These are phyloP conservation scores for Friedmanniomyces simplex DNA, from an alignment of 495 filamentous ascomycete species.

Conservation along the genomic window DNA sequence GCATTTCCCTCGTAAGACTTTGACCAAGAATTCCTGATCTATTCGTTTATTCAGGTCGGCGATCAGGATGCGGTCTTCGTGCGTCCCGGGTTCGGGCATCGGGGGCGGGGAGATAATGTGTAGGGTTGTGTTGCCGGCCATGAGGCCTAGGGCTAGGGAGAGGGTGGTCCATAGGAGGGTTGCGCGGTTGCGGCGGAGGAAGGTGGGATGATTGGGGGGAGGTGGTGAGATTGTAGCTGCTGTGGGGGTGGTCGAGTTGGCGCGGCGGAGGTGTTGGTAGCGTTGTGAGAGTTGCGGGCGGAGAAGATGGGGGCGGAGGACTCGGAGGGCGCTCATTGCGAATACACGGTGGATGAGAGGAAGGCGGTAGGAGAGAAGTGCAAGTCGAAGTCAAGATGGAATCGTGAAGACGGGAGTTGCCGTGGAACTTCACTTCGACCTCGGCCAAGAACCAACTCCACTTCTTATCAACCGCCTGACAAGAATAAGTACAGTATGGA, in stretches of 20 bases:
- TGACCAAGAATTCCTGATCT: conserved; percentile 28
- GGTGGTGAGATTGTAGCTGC: too few species aligned
- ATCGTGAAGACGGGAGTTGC: too few species aligned
- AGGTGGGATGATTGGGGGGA: neutral
- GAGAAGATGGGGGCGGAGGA: neutral
- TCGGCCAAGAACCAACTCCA: too few species aligned
- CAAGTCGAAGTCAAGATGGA: too few species aligned
- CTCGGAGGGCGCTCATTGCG: conserved; percentile 1
- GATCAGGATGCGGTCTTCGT: conserved; percentile 24
- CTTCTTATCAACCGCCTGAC: too few species aligned
- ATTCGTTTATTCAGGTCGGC: conserved; percentile 22
- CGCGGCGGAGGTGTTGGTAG: conserved; percentile 12
- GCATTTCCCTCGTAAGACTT: conserved; percentile 22
- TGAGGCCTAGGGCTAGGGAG: conserved; percentile 7
- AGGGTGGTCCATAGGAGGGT: neutral
- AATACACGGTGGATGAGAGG: neutral
- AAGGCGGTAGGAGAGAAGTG: too few species aligned
- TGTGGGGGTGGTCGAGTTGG: conserved; percentile 2
- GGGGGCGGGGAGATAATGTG: conserved; percentile 23
- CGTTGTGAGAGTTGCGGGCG: conserved; percentile 11
- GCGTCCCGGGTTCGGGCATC: conserved; percentile 21
- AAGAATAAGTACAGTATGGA: too few species aligned
- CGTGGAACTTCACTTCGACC: too few species aligned
- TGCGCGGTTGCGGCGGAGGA: conserved; percentile 4
- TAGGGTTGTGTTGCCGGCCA: conserved; percentile 8